Evolutionary conservation across 208 protist species (phyloP).

Genomic region (Trypanosoma avium): DNA sequence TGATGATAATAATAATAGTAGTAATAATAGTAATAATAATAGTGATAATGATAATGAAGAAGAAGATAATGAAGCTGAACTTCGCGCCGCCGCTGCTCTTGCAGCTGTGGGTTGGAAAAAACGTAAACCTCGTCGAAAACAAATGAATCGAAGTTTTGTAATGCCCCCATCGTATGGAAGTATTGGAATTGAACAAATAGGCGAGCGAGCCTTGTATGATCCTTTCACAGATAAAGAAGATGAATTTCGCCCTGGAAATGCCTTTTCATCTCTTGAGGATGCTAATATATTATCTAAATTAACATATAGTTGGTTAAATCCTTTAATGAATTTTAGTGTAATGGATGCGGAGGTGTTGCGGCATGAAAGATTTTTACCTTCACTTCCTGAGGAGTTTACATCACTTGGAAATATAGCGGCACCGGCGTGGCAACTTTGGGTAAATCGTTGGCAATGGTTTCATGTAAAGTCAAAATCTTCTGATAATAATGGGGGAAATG

Average conservation of each 20-base stretch:
- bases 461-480: slow-evolving; percentile 4
- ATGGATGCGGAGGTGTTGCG: slow-evolving; percentile 57
- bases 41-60: slow-evolving; percentile 23
- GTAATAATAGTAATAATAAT: slow-evolving; percentile 14
- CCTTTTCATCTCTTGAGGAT: slow-evolving; percentile 51
- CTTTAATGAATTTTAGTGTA: slow-evolving; percentile 52
- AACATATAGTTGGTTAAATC: slow-evolving; percentile 69
- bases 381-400: slow-evolving; percentile 45
- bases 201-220: slow-evolving; percentile 40
- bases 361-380: slow-evolving; percentile 60
- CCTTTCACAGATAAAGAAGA: slow-evolving; percentile 45
- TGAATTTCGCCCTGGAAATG: slow-evolving; percentile 67
- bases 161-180: slow-evolving; percentile 3
- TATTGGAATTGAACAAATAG: slow-evolving; percentile 20
- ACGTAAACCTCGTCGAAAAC: neutral
- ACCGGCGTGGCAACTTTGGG: slow-evolving; percentile 59
- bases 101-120: neutral
- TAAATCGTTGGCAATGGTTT: slow-evolving; percentile 53
- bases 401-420: slow-evolving; percentile 42
- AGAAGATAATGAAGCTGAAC: slow-evolving; percentile 16
- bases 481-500: slow-evolving; percentile 7
- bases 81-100: neutral
- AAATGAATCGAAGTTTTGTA: slow-evolving; percentile 6
- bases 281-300: slow-evolving; percentile 35
- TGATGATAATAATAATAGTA: neutral